Evolutionary conservation across 495 filamentous ascomycete genomes (phyloP).

Genomic region (Annulohypoxylon maeteangense): DNA sequence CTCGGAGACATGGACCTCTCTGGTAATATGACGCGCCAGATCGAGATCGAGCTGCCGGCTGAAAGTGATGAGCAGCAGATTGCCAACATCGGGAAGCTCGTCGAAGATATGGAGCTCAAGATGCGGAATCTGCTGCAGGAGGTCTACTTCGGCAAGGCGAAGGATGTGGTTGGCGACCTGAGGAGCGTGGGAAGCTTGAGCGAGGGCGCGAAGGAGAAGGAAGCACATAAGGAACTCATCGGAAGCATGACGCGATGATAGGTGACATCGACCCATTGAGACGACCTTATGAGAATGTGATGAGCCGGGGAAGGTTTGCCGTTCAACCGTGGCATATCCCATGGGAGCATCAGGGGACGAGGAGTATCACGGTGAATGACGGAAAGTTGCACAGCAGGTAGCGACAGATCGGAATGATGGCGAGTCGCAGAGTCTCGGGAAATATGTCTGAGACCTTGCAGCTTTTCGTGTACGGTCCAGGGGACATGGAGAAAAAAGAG

Average conservation of each 20-base stretch:
- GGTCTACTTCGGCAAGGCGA: conserved; percentile 99
- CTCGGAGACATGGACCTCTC: conserved; percentile 93
- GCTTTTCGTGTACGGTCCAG: conserved; percentile 22
- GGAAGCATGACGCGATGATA: conserved; percentile 69
- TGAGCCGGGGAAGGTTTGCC: conserved; percentile 10
- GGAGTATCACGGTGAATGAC: conserved; percentile 36
- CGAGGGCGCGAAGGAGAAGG: conserved; percentile 84
- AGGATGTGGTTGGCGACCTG: conserved; percentile 98
- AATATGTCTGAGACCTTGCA: conserved; percentile 42
- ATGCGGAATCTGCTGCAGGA: conserved; percentile 99
- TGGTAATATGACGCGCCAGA: conserved; percentile 97
- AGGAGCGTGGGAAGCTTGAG: conserved; percentile 88
- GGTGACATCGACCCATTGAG: conserved; percentile 11
- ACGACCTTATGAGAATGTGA: conserved; percentile 10
- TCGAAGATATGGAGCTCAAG: conserved; percentile 99
- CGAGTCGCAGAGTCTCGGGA: conserved; percentile 37
- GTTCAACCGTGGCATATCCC: conserved; percentile 15
- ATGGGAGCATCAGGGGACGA: conserved; percentile 10
- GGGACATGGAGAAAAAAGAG: not conserved
- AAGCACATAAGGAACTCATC: conserved; percentile 92
- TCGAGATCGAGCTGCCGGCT: conserved; percentile 88
- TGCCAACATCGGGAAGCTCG: conserved; percentile 91
- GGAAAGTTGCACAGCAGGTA: conserved; percentile 28
- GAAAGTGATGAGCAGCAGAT: conserved; percentile 94
- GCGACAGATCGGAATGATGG: conserved; percentile 35